Evolutionary conservation across 2,329 filamentous ascomycete genomes (phyloP), one percentile per base, ranked within the genome.

Genomic region (Aspergillus pseudonomiae): DNA sequence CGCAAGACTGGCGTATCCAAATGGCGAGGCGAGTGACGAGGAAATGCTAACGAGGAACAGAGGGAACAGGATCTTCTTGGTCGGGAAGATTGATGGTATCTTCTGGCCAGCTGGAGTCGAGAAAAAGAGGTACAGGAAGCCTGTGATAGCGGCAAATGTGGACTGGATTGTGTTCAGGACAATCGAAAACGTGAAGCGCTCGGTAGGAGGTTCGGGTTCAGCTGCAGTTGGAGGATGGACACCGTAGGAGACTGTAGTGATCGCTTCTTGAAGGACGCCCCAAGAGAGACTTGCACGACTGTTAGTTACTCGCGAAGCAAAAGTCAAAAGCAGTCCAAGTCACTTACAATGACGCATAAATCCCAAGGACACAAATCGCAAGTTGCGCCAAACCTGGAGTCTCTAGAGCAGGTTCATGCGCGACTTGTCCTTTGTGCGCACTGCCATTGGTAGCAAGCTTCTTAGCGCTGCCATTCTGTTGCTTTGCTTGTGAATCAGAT

Each of bases 111-210:
- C 80, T 67, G 89, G 91, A 65, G 89, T 89, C 11, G 82, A 84
- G 63, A 86, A 80, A 65, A 85, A 82, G 63, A 97, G 89, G 83
- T 99, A 99, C 59, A 92, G 68, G 71, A 90, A 90, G 61, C 95
- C 95, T 9, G 91, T 91, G 9, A 90, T 81, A 43, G 92, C 93
- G 19, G 94, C 94, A 77, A 97, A 94, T 71, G 90, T 82, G 41
- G 94, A 97, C 80, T 99, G 95, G 65, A 98, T 89, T 6, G 95
- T 98, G 81, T 98, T 97, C 72, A 99, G 89, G 77, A 98, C 94
- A 73, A 99, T 89, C 61, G 95, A 91, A 79, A 93, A 97, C 68
- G 91, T 93, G 86, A 97, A 99, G 71, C 92, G 88, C 77, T 96
- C 89, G 50, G 75, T 77, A 41, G 77, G 71, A 11, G 75, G 75